A percentile compares a stretch with the other conserved stretches of the same genome.
These are phyloP conservation scores for Rugonectria rugulosa DNA, from an alignment of 2,329 filamentous ascomycete genomes.

Conservation along the genomic window DNA sequence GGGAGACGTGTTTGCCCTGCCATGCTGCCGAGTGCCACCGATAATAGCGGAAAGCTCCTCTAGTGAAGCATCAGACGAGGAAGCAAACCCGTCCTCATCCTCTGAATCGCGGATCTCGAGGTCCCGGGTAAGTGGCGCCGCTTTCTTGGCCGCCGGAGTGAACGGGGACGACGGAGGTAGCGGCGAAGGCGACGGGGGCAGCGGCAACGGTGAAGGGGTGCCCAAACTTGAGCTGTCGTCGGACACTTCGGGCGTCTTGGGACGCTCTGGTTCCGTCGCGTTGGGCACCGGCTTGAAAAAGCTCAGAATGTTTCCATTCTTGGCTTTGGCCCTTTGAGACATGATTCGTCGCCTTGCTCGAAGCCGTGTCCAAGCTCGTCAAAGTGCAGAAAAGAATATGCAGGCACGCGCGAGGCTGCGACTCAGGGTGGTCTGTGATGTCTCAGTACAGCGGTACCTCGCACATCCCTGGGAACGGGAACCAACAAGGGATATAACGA, in stretches of 20 bases:
- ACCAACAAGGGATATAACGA: too few species aligned
- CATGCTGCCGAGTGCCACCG: conserved; percentile 36
- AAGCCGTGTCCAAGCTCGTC: neutral
- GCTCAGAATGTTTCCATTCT: conserved; percentile 46
- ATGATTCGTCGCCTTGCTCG: conserved; percentile 23
- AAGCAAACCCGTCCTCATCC: conserved; percentile 69
- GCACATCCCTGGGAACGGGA: too few species aligned
- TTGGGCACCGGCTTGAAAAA: conserved; percentile 48
- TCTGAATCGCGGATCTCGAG: conserved; percentile 74
- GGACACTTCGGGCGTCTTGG: conserved; percentile 18
- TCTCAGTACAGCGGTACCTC: neutral
- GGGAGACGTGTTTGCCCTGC: conserved; percentile 24
- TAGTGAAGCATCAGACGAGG: conserved; percentile 64
- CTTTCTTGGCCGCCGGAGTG: conserved; percentile 33
- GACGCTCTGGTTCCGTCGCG: conserved; percentile 4
- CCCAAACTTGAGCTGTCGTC: conserved; percentile 10
- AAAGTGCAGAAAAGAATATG: neutral
- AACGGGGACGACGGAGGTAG: conserved; percentile 35
- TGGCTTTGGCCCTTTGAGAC: conserved; percentile 32
- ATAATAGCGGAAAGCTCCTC: conserved; percentile 54
- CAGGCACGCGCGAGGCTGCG: neutral
- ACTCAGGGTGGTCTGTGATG: neutral
- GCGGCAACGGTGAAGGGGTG: conserved; percentile 24
- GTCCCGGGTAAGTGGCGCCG: conserved; percentile 51
- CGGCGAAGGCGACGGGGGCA: conserved; percentile 34